Percentiles rank a stretch among this genome's conserved stretches.
Conservation (phyloP, 371 early-diverging fungal species). For the Phascolomyces articulosus region DNA sequence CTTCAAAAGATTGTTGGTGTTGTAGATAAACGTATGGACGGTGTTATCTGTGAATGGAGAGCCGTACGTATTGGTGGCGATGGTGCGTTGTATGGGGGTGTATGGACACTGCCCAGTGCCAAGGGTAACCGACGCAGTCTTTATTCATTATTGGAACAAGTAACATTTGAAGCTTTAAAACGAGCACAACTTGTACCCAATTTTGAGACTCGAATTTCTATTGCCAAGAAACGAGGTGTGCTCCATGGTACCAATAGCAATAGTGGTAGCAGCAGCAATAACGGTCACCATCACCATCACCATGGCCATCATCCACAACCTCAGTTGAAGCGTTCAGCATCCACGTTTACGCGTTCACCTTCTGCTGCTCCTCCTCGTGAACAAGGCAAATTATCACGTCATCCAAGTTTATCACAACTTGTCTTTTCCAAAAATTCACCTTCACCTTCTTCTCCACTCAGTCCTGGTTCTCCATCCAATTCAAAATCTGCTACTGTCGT, state of each 20-base stretch:
- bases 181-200: conserved; percentile 55
- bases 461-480: conserved; percentile 29
- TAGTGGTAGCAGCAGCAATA: conserved; percentile 11
- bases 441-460: conserved; percentile 22
- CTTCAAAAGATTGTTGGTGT: conserved; percentile 52
- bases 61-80: conserved; percentile 49
- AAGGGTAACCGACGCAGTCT: conserved; percentile 44
- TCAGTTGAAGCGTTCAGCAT: conserved; percentile 16
- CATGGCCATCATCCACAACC: conserved; percentile 14
- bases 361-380: conserved; percentile 14
- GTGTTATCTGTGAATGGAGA: conserved; percentile 54
- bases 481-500: conserved; percentile 22
- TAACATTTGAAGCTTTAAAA: conserved; percentile 55
- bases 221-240: conserved; percentile 52
- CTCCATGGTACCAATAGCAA: conserved; percentile 10
- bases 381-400: conserved; percentile 18
- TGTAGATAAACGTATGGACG: conserved; percentile 52
- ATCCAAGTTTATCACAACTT: conserved; percentile 35
- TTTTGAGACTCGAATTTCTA: conserved; percentile 51
- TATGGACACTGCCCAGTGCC: conserved; percentile 44
- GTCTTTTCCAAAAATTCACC: conserved; percentile 33
- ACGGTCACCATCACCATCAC: conserved; percentile 9
- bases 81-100: conserved; percentile 49
- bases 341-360: conserved; percentile 19
- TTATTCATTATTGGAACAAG: conserved; percentile 50